Conservation (phyloP, 1,284 basidiomycete genomes). For the Moesziomyces sp. region DNA sequence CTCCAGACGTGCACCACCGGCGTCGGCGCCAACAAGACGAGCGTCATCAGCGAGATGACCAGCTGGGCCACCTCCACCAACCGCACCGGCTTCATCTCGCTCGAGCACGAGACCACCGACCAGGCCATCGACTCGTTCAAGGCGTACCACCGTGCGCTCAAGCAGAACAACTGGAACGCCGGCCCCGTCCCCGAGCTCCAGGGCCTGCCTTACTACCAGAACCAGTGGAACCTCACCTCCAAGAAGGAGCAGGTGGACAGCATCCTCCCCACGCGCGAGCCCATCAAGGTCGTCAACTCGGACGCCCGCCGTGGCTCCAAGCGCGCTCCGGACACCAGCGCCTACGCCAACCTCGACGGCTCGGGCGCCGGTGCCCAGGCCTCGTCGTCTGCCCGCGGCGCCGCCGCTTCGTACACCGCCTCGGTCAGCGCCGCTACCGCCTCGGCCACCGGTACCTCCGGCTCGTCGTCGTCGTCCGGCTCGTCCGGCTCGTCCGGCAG, state of each 20-base stretch:
- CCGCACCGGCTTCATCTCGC: conserved; percentile 56
- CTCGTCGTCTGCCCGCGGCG: conserved; percentile 14
- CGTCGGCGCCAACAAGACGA: conserved; percentile 33
- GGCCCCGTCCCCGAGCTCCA: conserved; percentile 50
- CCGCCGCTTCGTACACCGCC: conserved; percentile 6
- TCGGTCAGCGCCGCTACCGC: neutral
- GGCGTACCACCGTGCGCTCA: conserved; percentile 38
- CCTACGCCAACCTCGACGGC: conserved; percentile 40
- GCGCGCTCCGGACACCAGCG: conserved; percentile 40
- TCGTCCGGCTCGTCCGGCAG: neutral
- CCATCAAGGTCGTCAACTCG: conserved; percentile 47
- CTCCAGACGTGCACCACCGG: conserved; percentile 46
- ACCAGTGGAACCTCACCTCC: conserved; percentile 51
- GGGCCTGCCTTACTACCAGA: conserved; percentile 59
- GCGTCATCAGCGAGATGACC: conserved; percentile 42
- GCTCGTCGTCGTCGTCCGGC: conserved; percentile 1
- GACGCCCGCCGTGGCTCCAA: conserved; percentile 34
- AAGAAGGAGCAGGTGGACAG: conserved; percentile 32
- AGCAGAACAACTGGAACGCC: conserved; percentile 44
- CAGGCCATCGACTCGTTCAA: conserved; percentile 57
- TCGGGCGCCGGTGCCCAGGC: conserved; percentile 18
- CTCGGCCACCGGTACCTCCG: neutral
- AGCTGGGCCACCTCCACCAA: conserved; percentile 39
- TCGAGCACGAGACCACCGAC: conserved; percentile 62
- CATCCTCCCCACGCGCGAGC: conserved; percentile 41